These are phyloP conservation scores for Sambucus nigra DNA, from an alignment of 129 eudicot species.

Conservation along the genomic window DNA sequence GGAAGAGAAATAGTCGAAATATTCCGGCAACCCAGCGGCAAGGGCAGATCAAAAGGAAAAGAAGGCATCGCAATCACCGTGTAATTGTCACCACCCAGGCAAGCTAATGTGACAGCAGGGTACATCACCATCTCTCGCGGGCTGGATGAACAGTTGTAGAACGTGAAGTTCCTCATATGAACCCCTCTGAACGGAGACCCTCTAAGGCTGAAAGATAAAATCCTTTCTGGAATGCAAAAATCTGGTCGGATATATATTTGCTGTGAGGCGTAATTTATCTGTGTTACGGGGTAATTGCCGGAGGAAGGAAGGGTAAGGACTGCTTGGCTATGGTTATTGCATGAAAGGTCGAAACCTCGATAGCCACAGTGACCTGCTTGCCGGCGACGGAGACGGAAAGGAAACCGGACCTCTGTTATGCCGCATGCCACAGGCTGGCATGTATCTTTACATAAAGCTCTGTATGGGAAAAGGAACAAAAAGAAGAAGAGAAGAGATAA, in stretches of 20 bases:
- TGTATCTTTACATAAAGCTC: slow-evolving; percentile 7
- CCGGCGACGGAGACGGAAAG: slow-evolving; percentile 42
- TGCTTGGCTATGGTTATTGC: slow-evolving; percentile 40
- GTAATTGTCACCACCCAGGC: slow-evolving; percentile 26
- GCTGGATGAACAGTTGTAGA: slow-evolving; percentile 42
- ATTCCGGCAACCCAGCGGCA: slow-evolving; percentile 26
- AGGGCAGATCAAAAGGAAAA: background rate
- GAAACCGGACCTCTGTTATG: slow-evolving; percentile 45
- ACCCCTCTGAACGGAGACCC: slow-evolving; percentile 22
- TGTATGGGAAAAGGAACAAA: slow-evolving; percentile 8
- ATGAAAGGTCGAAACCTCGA: slow-evolving; percentile 51
- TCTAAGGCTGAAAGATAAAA: slow-evolving; percentile 11
- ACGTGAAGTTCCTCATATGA: slow-evolving; percentile 10
- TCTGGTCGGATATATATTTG: slow-evolving; percentile 32
- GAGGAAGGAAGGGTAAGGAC: slow-evolving; percentile 28
- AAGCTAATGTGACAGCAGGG: slow-evolving; percentile 17
- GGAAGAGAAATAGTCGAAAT: slow-evolving; percentile 26
- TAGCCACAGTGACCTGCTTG: slow-evolving; percentile 52
- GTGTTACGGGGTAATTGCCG: slow-evolving; percentile 30
- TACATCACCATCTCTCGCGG: slow-evolving; percentile 6
- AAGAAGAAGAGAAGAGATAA: slow-evolving; percentile 5
- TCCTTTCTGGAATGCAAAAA: slow-evolving; percentile 28
- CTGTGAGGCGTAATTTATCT: slow-evolving; percentile 32
- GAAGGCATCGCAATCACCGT: slow-evolving; percentile 31
- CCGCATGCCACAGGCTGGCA: slow-evolving; percentile 43